Evolutionary conservation across 805 yeast species (phyloP).

Genomic region (Pichia manshurica): DNA sequence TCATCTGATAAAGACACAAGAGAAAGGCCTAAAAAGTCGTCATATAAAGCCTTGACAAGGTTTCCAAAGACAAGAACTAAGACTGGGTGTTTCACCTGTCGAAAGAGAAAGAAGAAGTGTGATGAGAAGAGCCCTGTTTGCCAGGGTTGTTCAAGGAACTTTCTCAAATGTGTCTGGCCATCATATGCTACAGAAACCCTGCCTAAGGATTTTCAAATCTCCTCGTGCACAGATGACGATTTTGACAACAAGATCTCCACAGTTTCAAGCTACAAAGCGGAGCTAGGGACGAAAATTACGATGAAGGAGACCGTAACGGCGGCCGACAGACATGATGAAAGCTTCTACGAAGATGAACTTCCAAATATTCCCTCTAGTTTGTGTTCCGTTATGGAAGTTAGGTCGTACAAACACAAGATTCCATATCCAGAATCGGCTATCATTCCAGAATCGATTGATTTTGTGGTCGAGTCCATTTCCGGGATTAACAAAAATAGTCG

Average conservation of each 20-base stretch:
- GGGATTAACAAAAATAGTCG: background rate
- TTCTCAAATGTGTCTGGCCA: conserved; percentile 32
- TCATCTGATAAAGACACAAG: background rate
- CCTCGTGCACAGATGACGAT: conserved; percentile 16
- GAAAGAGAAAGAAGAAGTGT: conserved; percentile 35
- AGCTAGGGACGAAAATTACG: background rate
- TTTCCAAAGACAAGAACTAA: conserved; percentile 25
- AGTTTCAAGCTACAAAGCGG: background rate
- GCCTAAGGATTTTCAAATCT: conserved; percentile 25
- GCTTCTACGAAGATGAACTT: conserved; percentile 9
- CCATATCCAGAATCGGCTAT: conserved; percentile 11
- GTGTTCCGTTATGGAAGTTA: conserved; percentile 26
- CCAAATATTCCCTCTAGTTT: conserved; percentile 24
- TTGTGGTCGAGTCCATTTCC: conserved; percentile 8
- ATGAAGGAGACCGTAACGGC: background rate
- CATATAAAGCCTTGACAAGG: conserved; percentile 4
- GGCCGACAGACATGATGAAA: background rate
- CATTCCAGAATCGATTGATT: conserved; percentile 14
- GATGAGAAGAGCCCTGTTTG: conserved; percentile 31
- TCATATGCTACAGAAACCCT: conserved; percentile 19
- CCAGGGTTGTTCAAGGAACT: conserved; percentile 32
- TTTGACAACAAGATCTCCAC: background rate
- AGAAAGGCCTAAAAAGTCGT: background rate
- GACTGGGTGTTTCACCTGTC: conserved; percentile 34
- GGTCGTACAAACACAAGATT: conserved; percentile 19